Evolutionary conservation across 805 yeast genomes (phyloP), one percentile per base, ranked within the genome.

Genomic region (Nakazawaea sp.): DNA sequence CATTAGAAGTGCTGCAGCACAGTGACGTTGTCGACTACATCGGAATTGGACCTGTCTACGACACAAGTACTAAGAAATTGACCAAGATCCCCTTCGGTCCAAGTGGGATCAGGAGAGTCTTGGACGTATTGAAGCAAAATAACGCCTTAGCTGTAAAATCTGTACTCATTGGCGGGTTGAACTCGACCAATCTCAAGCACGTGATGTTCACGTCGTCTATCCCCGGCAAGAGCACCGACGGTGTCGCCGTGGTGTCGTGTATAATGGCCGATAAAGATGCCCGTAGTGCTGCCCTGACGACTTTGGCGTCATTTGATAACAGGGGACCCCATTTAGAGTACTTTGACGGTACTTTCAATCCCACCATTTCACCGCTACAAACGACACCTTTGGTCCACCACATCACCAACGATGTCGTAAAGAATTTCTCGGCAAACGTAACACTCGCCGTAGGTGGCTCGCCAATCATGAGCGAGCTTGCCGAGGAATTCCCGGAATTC

Each of bases 161-260:
- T n/a, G 94, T 84, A 12, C 82, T 81, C 0, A 85, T 85, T 50
- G 94, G 95, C 15, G 95, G 95, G 0, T 62, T 83, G 36, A 82
- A 83, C 46, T 72, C 73, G 7, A 48, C 62, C 6, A 87, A 86
- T 50, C 72, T 77, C 3, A 67, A 71, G 7, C 63, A 74, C 20
- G 83, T 81, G 2, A 48, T 81, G 36, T 69, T 64, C 37, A 71
- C 74, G 29, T 62, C 75, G 17, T 53, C 65, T 2, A 41, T 66
- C 5, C 65, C 69, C 3, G 77, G 70, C 5, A 56, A 55, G 33
- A 52, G 63, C 0, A 53, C 83, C 7, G 84, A 84, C 51, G 97
- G 97, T n/a, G 75, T 84, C 11, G 92, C 96, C 2, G 79, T 88
- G 11, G 97, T 89, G 2, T 84, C 96, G 6, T 81, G 86, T 46